A percentile compares a stretch with the other conserved stretches of the same genome.
phyloP scores from a whole-genome alignment of 352 stramenopile species.

The Globisporangium solare region DNA sequence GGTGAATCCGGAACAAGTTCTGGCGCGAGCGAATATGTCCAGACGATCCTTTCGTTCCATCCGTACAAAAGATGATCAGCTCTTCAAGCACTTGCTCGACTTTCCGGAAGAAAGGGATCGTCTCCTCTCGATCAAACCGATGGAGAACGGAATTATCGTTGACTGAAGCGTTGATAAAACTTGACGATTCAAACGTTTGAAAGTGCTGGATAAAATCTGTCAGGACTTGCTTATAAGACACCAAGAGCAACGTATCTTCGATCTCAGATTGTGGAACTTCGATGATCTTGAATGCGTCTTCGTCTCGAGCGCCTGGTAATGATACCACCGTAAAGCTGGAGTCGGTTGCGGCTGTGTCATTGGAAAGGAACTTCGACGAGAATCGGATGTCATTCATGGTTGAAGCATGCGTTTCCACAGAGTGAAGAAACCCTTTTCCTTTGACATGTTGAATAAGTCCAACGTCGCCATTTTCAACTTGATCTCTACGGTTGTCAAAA shows the following conservation, averaged over 20 bases:
- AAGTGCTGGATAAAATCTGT: conserved; percentile 39
- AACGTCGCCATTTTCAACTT: conserved; percentile 48
- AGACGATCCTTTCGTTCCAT: conserved; percentile 21
- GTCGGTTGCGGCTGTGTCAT: conserved; percentile 12
- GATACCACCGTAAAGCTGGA: conserved; percentile 44
- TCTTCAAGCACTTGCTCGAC: conserved; percentile 39
- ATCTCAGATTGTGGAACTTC: conserved; percentile 38
- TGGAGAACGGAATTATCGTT: conserved; percentile 10
- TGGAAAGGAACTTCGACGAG: conserved; percentile 49
- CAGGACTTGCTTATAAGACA: conserved; percentile 51
- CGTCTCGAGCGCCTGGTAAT: conserved; percentile 46
- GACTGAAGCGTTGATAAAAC: background rate
- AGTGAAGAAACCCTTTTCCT: conserved; percentile 56
- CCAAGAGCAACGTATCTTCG: conserved; percentile 51
- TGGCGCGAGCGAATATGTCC: conserved; percentile 33
- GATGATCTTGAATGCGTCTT: conserved; percentile 69
- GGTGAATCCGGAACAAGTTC: conserved; percentile 48
- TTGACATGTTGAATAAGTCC: conserved; percentile 51
- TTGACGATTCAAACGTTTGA: background rate
- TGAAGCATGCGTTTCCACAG: conserved; percentile 56
- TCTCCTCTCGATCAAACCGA: conserved; percentile 31
- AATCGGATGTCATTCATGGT: conserved; percentile 62
- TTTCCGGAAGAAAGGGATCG: conserved; percentile 27
- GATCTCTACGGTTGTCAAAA: conserved; percentile 18
- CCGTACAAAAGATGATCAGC: conserved; percentile 41